Evolutionary conservation across 192 early-diverging fungal species (phyloP).

Genomic region (Obelidium mucronatum): DNA sequence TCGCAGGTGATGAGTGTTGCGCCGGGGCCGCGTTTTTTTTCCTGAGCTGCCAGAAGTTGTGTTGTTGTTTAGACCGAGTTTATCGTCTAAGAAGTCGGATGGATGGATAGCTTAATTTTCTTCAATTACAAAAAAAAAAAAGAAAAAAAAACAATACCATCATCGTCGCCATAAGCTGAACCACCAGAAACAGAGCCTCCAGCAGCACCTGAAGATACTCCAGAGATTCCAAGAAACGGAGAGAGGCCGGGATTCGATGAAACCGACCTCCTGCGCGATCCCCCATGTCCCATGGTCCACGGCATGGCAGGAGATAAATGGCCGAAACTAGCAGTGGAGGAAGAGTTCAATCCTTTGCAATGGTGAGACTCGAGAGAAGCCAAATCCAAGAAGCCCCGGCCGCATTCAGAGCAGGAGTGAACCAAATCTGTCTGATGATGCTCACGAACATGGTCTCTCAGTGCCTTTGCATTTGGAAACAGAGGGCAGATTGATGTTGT

Average conservation of each 20-base stretch:
- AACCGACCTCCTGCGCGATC: background rate
- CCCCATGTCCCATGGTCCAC: background rate
- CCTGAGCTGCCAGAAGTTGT: background rate
- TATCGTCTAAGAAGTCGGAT: background rate
- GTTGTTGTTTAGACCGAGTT: background rate
- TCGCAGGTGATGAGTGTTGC: constrained; percentile 9
- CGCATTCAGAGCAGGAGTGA: constrained; percentile 18
- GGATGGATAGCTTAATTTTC: background rate
- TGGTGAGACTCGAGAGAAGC: background rate
- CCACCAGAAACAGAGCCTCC: background rate
- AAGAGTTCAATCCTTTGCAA: constrained; percentile 7
- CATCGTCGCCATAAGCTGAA: background rate
- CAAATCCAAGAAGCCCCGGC: constrained; percentile 19
- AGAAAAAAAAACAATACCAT: background rate
- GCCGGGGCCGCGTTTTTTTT: background rate
- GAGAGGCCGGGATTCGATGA: background rate
- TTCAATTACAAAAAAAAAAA: background rate
- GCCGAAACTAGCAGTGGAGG: background rate
- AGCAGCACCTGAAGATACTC: background rate
- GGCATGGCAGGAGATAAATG: background rate
- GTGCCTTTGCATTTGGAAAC: constrained; percentile 21
- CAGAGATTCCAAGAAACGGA: background rate
- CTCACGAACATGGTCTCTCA: constrained; percentile 27
- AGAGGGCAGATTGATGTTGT: background rate
- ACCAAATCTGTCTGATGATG: constrained; percentile 27